Base-by-base conservation (phyloP, 163 green algal species). In the Coccomyxa subellipsoidea region DNA sequence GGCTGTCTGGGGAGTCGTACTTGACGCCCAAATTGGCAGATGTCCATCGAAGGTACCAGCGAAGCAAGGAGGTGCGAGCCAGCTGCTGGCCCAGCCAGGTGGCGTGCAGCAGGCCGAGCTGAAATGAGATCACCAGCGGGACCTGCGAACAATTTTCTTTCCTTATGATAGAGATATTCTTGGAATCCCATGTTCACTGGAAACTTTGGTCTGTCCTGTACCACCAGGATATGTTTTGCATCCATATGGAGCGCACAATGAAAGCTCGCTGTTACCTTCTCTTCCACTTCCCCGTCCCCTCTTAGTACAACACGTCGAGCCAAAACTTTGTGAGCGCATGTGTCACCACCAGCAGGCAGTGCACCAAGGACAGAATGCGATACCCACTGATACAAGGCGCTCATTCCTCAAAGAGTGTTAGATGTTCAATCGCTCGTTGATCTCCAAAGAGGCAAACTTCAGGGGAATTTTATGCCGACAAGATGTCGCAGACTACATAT, bases 1-100 rank as follows among this genome's bases (percentile, higher is more conserved):
- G 29, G 7, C 66, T 73, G 29, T 73, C 66, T 32, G 66, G 66
- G n/a, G 66, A 73, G 66, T 73, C 66, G 32, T 73, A 73, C n/a
- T 73, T 73, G 1, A 34, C 32, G 29, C 66, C 66, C 18, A 73
- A 23, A 8, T 73, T 73, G 2, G 27, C 66, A 34, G 66, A 73
- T 36, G 66, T 73, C 66, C 66, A 73, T 23, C 29, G 10, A 8
- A 73, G 66, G 7, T 73, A 73, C 66, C 66, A 73, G 29, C n/a
- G 27, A 18, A 73, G n/a, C 29, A 73, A 23, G 21, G 66, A 73
- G 15, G 66, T 73, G 1, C 66, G 27, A 9, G 66, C 66, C n/a
- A 73, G 66, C 66, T 73, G 66, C 66, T 73, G 66, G 18, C 66
- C 66, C 18, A 73, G 66, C 66, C 66, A 73, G n/a, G 66, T 73